Percentiles rank a stretch among this genome's conserved stretches.
Conservation (phyloP, 768 basidiomycete species). For the Lactifluus hygrophoroides region DNA sequence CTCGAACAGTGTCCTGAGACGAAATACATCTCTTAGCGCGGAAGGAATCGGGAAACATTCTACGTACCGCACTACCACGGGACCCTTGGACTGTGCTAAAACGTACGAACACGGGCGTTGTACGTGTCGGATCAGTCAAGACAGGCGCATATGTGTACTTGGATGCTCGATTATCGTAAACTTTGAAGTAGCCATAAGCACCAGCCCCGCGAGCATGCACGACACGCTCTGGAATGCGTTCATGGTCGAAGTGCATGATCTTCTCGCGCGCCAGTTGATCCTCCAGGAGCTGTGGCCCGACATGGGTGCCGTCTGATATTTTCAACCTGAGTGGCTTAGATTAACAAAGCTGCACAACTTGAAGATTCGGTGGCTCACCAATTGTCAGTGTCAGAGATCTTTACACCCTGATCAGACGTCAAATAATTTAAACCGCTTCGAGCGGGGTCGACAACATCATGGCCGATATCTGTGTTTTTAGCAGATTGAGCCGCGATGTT, state of each 20-base stretch:
- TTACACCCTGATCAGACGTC: slow-evolving; percentile 58
- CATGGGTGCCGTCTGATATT: slow-evolving; percentile 35
- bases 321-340: slow-evolving; percentile 40
- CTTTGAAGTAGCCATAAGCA: slow-evolving; percentile 79
- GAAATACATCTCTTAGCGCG: neutral
- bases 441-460: slow-evolving; percentile 28
- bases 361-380: slow-evolving; percentile 35
- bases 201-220: slow-evolving; percentile 56
- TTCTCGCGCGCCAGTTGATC: slow-evolving; percentile 71
- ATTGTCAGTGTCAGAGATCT: slow-evolving; percentile 53
- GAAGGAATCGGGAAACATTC: neutral
- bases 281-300: slow-evolving; percentile 71
- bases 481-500: neutral
- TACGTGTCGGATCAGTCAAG: slow-evolving; percentile 61
- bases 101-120: slow-evolving; percentile 71
- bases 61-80: slow-evolving; percentile 67
- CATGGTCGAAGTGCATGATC: slow-evolving; percentile 75
- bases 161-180: slow-evolving; percentile 55
- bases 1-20: slow-evolving; percentile 60
- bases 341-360: neutral
- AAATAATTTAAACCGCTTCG: slow-evolving; percentile 24
- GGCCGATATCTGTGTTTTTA: slow-evolving; percentile 26
- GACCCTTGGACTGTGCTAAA: slow-evolving; percentile 84
- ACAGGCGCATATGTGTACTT: slow-evolving; percentile 66
- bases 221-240: slow-evolving; percentile 81